Percentiles rank a stretch among this genome's conserved stretches.
phyloP scores from a whole-genome alignment of 1,139 yeast genomes.

The Kurtzmaniella quercitrusa region DNA sequence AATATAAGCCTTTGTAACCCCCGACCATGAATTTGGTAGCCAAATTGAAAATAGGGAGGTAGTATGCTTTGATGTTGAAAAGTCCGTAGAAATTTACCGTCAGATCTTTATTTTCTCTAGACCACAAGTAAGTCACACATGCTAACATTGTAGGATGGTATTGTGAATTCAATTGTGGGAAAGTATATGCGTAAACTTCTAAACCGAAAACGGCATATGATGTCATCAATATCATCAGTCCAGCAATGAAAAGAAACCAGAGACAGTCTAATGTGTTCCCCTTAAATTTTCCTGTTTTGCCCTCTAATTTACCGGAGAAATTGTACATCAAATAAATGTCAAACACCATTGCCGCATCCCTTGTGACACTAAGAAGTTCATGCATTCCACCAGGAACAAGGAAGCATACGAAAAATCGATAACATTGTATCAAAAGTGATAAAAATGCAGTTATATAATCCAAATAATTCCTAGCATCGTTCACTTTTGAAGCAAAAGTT shows the following conservation, averaged over 20 bases:
- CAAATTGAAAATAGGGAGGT: conserved; percentile 53
- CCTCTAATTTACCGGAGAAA: conserved; percentile 54
- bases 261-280: conserved; percentile 53
- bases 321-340: conserved; percentile 56
- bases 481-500: not conserved
- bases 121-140: conserved; percentile 59
- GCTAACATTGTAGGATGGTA: conserved; percentile 43
- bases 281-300: conserved; percentile 43
- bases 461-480: conserved; percentile 2
- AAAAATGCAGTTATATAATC: conserved; percentile 7
- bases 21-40: conserved; percentile 44
- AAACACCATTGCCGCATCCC: conserved; percentile 29
- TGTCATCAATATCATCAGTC: conserved; percentile 31
- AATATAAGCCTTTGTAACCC: conserved; percentile 36
- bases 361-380: conserved; percentile 35
- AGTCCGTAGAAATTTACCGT: conserved; percentile 49
- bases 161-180: conserved; percentile 10
- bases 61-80: conserved; percentile 55
- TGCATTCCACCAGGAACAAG: conserved; percentile 35
- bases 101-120: conserved; percentile 48
- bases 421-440: conserved; percentile 25
- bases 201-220: conserved; percentile 24
- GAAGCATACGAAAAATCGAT: conserved; percentile 48
- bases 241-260: conserved; percentile 48
- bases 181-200: conserved; percentile 11